Conservation (phyloP, 176 grass and related monocot genomes). For the Ensete glaucum region DNA sequence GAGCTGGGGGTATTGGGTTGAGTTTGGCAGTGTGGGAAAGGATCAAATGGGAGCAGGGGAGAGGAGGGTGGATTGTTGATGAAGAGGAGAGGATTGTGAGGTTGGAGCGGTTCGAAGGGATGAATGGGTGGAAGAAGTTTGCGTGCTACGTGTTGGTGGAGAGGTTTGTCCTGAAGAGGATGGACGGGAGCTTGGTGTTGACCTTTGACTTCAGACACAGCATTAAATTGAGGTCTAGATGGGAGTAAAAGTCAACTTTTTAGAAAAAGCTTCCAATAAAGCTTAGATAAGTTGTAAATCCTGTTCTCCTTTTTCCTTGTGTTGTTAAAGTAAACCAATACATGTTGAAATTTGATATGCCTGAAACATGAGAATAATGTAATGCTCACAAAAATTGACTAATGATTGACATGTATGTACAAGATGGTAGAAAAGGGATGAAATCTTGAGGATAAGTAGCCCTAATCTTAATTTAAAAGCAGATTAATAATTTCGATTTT, state of each 20-base stretch:
- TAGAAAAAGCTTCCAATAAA: no score
- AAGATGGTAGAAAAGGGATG: no score
- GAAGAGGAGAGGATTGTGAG: slow-evolving; percentile 1
- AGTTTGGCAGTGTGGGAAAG: slow-evolving; percentile 35
- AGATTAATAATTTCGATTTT: no score
- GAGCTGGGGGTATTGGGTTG: slow-evolving; percentile 15
- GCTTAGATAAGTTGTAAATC: no score
- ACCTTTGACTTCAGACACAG: slow-evolving; percentile 28
- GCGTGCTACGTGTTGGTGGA: slow-evolving; percentile 25
- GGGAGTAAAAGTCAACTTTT: not conserved
- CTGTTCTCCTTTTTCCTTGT: no score
- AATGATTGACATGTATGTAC: no score
- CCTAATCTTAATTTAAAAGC: no score
- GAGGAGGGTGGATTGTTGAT: slow-evolving; percentile 30
- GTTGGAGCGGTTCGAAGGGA: not conserved
- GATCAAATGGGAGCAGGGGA: slow-evolving; percentile 28
- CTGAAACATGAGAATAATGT: no score
- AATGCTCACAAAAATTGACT: no score
- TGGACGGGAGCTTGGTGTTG: slow-evolving; percentile 25
- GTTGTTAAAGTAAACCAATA: no score
- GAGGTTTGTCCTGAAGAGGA: slow-evolving; percentile 30
- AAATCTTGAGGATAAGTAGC: no score
- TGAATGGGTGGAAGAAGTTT: slow-evolving; percentile 8
- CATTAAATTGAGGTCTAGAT: slow-evolving; percentile 20
- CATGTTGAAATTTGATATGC: no score